phyloP scores from a whole-genome alignment of 805 yeast species.

The Zygosaccharomyces bailii region DNA sequence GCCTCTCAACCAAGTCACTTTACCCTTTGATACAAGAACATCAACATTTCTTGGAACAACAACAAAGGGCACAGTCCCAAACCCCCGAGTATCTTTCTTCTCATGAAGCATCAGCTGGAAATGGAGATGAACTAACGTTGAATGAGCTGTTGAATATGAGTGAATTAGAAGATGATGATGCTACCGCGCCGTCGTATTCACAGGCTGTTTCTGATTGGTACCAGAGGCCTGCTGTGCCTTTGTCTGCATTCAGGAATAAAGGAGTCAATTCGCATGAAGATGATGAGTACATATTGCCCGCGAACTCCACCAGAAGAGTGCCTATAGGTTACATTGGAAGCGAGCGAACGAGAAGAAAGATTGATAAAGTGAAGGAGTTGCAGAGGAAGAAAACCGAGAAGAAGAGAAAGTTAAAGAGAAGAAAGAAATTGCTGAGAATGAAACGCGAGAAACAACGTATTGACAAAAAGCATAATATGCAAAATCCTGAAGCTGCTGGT shows the following conservation, averaged over 20 bases:
- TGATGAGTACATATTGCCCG: constrained; percentile 33
- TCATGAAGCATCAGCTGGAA: constrained; percentile 19
- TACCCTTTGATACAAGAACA: constrained; percentile 45
- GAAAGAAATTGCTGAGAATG: constrained; percentile 32
- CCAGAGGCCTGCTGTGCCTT: constrained; percentile 57
- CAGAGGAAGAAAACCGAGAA: constrained; percentile 36
- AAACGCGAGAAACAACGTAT: constrained; percentile 32
- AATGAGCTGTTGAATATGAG: constrained; percentile 87
- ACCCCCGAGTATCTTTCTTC: constrained; percentile 19
- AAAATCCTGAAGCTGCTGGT: constrained; percentile 4
- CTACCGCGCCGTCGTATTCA: constrained; percentile 36
- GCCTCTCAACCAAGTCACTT: constrained; percentile 82
- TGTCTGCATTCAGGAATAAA: constrained; percentile 88
- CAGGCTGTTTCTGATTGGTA: constrained; percentile 38
- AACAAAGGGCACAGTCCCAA: constrained; percentile 29
- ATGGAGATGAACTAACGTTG: constrained; percentile 44
- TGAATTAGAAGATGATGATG: constrained; percentile 70
- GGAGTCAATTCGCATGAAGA: constrained; percentile 43
- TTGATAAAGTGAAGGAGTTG: constrained; percentile 35
- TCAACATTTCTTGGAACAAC: constrained; percentile 28
- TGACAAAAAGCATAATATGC: constrained; percentile 24
- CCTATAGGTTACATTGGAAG: constrained; percentile 39
- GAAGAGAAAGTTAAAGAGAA: constrained; percentile 34
- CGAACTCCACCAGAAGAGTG: constrained; percentile 29
- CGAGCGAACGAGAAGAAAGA: constrained; percentile 35